Percentiles rank a stretch among this genome's conserved stretches.
Evolutionary conservation across 495 filamentous ascomycete genomes (phyloP).

Genomic region (Aspergillus homomorphus): DNA sequence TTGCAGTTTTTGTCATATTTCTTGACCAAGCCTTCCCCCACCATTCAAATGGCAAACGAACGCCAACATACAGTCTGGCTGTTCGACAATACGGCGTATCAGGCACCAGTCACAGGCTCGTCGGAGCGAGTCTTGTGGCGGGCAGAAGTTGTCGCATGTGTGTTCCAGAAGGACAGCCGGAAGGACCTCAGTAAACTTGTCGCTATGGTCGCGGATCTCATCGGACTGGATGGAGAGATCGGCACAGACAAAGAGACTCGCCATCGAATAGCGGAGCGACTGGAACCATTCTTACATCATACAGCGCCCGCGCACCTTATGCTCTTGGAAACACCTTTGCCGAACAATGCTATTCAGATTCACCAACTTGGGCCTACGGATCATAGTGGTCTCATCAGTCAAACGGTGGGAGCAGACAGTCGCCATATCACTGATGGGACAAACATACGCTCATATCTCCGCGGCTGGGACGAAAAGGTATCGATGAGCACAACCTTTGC

Average conservation of each 20-base stretch:
- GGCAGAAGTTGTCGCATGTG: constrained; percentile 75
- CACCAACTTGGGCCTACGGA: constrained; percentile 67
- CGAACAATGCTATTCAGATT: constrained; percentile 30
- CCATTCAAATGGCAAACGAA: constrained; percentile 35
- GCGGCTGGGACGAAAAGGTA: constrained; percentile 41
- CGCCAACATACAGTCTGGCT: constrained; percentile 75
- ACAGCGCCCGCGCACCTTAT: constrained; percentile 67
- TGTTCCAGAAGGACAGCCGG: constrained; percentile 69
- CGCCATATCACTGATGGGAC: constrained; percentile 29
- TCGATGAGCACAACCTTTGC: constrained; percentile 68
- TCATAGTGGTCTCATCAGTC: constrained; percentile 65
- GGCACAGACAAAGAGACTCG: constrained; percentile 57
- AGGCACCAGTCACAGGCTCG: constrained; percentile 28
- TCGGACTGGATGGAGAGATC: constrained; percentile 61
- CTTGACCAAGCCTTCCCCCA: constrained; percentile 25
- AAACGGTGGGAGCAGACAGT: constrained; percentile 45
- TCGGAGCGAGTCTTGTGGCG: constrained; percentile 55
- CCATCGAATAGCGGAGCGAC: constrained; percentile 61
- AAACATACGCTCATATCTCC: constrained; percentile 33
- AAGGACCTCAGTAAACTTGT: constrained; percentile 63
- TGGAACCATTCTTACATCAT: constrained; percentile 73
- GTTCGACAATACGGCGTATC: constrained; percentile 85
- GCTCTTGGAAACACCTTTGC: constrained; percentile 53
- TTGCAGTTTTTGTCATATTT: constrained; percentile 30
- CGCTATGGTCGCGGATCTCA: constrained; percentile 63